Base-by-base conservation (phyloP, 768 basidiomycete genomes). In the Leccinum boreale region DNA sequence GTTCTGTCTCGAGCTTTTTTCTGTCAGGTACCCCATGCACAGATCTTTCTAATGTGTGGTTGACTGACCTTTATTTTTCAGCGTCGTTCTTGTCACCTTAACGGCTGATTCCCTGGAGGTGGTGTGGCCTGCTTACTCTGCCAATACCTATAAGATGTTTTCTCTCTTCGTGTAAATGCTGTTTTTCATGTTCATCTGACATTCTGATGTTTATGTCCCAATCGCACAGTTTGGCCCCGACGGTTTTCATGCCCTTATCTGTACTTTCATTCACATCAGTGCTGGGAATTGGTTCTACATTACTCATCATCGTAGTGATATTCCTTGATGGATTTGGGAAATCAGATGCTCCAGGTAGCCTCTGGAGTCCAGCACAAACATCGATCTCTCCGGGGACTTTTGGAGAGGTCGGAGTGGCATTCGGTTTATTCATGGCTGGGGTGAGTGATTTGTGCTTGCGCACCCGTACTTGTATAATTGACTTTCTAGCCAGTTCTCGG, bases 371-470 rank as follows among this genome's bases (percentile, higher is more conserved):
- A 4, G 87, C 85, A 28, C 74, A 77, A n/a, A 97, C 94, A 0
- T 81, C 78, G 19, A 59, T 86, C 11, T 78, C 78, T 5, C 77
- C 89, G 14, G 74, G 74, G 24, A 81, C 78, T 58, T 73, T 77
- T 60, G 73, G 73, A 19, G 81, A 88, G 55, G 75, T 96, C 33
- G 89, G 93, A 1, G 71, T 96, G 26, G 84, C 90, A 14, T 89
- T 94, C 63, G 95, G 95, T 2, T 77, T 98, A 60, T 85, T 98
- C 66, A 93, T 98, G 86, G 90, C 92, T 8, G 93, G 94, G 15
- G 92, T 93, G 68, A 67, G 83, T 67, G 50, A 26, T 19, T 50
- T 23, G 23, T 48, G 23, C 33, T 61, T 21, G 5, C 50, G 51
- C 10, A 10, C 17, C n/a, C 15, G 33, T 52, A 12, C 21, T 10